Evolutionary conservation across 306 rosid genomes (phyloP).

Genomic region (Biancaea sappan): DNA sequence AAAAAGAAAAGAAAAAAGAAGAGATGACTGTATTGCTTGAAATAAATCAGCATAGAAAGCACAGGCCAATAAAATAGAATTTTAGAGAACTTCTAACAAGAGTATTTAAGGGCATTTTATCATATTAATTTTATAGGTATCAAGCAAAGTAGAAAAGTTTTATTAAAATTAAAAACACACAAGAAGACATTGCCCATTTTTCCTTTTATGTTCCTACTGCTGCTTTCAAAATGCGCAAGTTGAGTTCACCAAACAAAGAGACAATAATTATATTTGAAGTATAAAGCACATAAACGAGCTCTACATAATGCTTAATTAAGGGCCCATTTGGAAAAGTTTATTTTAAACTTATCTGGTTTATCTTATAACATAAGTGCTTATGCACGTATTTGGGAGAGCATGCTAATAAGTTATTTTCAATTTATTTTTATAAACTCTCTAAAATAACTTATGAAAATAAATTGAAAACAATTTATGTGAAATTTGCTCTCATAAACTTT

Average conservation of each 20-base stretch:
- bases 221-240: background rate
- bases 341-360: too few relatives aligned
- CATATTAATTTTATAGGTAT: background rate
- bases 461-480: too few relatives aligned
- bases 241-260: slow-evolving; percentile 1
- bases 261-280: slow-evolving; percentile 21
- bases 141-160: background rate
- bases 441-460: too few relatives aligned
- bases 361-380: too few relatives aligned
- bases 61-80: background rate
- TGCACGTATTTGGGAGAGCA: too few relatives aligned
- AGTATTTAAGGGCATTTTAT: background rate
- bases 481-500: too few relatives aligned
- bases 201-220: background rate
- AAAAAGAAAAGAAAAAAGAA: too few relatives aligned
- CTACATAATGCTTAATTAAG: slow-evolving; percentile 13
- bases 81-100: slow-evolving; percentile 10
- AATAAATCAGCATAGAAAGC: background rate
- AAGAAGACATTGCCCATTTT: background rate
- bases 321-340: too few relatives aligned
- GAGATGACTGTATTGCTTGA: background rate
- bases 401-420: too few relatives aligned
- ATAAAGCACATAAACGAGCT: slow-evolving; percentile 22
- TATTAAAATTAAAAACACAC: background rate
- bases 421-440: too few relatives aligned